Base-by-base conservation (phyloP, 208 protist genomes). In the Acanthamoeba castellanii region DNA sequence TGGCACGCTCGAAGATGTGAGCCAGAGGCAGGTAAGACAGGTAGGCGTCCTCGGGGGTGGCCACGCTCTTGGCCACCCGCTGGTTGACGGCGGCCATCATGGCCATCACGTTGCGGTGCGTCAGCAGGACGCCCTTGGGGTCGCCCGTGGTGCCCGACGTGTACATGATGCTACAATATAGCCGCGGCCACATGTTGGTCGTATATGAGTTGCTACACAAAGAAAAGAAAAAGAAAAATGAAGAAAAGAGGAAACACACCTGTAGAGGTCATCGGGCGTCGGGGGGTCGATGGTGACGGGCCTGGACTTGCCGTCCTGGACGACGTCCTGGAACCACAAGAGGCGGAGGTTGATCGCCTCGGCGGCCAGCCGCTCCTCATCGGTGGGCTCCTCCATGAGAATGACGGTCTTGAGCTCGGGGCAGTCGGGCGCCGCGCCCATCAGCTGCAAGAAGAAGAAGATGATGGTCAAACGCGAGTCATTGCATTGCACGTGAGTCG, bases 21-120 rank as follows among this genome's bases (percentile, higher is more conserved):
- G 98, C 97, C 14, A 98, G 91, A 32, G 98, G 98, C 18, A 98
- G 94, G 93, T 98, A 98, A 5, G 96, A 97, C 25, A 98, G 50
- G 84, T 98, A 97, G 14, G 96, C 92, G 64, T 97, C 95, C 9
- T n/a, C n/a, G 50, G 47, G 50, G 16, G 52, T 66, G 52, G 59
- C 85, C 18, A 66, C 85, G 45, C 37, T n/a, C 37, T 45, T 70
- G 30, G 85, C 70, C 16, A 93, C 50, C 22, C 76, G 34, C 76
- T 85, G 76, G 30, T 85, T 34, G 37, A 94, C 94, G 91, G 84
- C 96, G 5, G 94, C 95, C 64, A 95, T 72, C 27, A 94, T 94
- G 61, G 96, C 61, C 22, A 97, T 42, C 16, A 97, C 30, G 45
- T 96, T 97, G 37, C 55, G 61, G 70, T 98, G 96, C 1, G 96